Evolutionary conservation across 352 stramenopile genomes (phyloP), one percentile per base, ranked within the genome.

Genomic region (Phytophthora citrophthora): DNA sequence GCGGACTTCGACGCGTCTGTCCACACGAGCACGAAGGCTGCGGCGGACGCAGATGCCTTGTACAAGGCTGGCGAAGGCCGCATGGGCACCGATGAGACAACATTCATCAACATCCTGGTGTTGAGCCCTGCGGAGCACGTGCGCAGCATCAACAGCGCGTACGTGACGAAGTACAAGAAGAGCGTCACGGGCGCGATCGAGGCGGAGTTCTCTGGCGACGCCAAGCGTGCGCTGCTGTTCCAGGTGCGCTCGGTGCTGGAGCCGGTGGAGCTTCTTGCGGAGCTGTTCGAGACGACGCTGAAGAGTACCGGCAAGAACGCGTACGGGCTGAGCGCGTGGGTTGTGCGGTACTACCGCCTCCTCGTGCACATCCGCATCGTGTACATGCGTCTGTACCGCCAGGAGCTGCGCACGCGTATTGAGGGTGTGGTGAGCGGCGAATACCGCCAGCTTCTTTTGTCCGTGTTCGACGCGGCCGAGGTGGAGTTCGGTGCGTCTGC

Each of bases 41-140:
- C 74, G 39, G 58, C 62, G 18, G 69, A 90, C 38, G 82, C 82
- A 4, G 77, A 79, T 31, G 71, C 46, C 7, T 68, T 91, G 18
- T 89, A 91, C 77, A 79, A 83, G 41, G 77, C 79, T n/a, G 82
- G 82, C 59, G 73, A 91, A 70, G 78, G 80, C 60, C 72, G 69
- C 47, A 77, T 80, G 38, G 79, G 82, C 27, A 91, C 82, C 48
- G 76, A 89, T 46, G 78, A 87, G 59, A 66, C 67, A 16, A 72
- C 67, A 18, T 84, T 89, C 61, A 79, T 83, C 59, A 83, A 79
- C 63, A 69, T 79, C 23, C 15, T 76, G 46, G 59, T 76, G 29
- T 67, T 68, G 16, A 82, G 64, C 34, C 75, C 77, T 29, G 61
- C 68, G 18, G 60, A 83, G 61, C 74, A 84, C 64, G 39, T 87